Percentiles rank a stretch among this genome's conserved stretches.
Conservation (phyloP, 2,329 filamentous ascomycete genomes). For the Fusarium chaquense region DNA sequence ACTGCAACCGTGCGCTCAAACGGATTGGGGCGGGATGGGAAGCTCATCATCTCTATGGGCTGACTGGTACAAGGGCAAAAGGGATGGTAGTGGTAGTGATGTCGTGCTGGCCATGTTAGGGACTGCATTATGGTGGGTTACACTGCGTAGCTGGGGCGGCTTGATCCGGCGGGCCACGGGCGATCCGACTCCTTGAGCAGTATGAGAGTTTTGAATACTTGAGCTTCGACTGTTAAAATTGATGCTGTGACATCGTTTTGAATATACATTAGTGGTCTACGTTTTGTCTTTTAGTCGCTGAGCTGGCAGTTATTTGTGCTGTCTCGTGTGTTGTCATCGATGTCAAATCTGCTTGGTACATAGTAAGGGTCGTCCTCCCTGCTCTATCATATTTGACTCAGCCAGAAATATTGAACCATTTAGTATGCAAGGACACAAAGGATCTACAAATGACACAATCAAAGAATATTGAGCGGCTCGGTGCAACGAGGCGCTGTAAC, state of each 20-base stretch:
- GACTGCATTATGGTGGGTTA: constrained; percentile 12
- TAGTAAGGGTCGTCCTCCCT: background rate
- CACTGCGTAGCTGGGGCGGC: constrained; percentile 14
- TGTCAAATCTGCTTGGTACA: background rate
- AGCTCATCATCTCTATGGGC: constrained; percentile 4
- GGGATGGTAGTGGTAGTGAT: background rate
- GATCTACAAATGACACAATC: constrained; percentile 4
- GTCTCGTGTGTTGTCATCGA: background rate
- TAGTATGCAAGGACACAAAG: constrained; percentile 8
- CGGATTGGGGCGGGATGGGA: background rate
- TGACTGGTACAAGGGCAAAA: constrained; percentile 10
- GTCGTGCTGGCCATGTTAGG: constrained; percentile 5
- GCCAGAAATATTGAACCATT: constrained; percentile 1
- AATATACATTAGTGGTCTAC: background rate
- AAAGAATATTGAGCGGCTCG: constrained; percentile 6
- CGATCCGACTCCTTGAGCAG: constrained; percentile 28
- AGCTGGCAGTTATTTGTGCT: background rate
- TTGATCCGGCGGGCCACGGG: constrained; percentile 29
- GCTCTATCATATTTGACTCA: background rate
- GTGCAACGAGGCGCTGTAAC: constrained; percentile 7
- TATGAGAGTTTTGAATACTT: constrained; percentile 8
- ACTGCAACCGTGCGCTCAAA: constrained; percentile 1
- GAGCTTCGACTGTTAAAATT: constrained; percentile 1
- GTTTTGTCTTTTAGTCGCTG: background rate
- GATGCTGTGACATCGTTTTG: background rate